Conservation (phyloP, 257 asterid genomes). For the Penstemon newberryi region DNA sequence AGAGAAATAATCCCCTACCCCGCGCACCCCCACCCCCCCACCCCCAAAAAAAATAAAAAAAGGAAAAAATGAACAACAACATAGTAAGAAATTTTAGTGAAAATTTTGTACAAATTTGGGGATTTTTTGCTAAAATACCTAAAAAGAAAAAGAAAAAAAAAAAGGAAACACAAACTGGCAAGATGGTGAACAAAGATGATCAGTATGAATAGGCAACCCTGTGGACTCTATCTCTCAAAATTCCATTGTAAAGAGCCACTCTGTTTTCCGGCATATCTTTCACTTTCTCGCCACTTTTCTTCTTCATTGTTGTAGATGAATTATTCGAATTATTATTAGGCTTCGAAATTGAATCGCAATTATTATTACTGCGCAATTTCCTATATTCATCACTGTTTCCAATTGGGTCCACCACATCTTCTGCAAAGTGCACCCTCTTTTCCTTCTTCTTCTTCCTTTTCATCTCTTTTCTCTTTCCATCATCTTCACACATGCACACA, state of each 20-base stretch:
- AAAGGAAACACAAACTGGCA: not conserved
- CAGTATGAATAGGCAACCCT: conserved; percentile 49
- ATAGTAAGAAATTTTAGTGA: not conserved
- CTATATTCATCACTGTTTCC: conserved; percentile 78
- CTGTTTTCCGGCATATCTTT: conserved; percentile 67
- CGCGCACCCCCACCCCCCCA: too few relatives aligned
- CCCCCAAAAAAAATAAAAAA: too few relatives aligned
- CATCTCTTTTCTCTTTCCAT: conserved; percentile 39
- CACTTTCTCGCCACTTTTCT: conserved; percentile 22
- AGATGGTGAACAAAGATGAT: not conserved
- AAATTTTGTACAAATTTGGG: conserved; percentile 22
- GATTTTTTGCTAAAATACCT: not conserved
- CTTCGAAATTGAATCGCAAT: not conserved
- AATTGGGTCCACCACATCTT: conserved; percentile 81
- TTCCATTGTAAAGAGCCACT: conserved; percentile 64
- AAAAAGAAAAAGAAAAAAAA: too few relatives aligned
- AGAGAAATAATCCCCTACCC: too few relatives aligned
- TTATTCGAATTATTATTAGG: not conserved
- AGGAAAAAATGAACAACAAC: too few relatives aligned
- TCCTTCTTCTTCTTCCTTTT: conserved; percentile 54
- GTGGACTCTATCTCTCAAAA: conserved; percentile 59
- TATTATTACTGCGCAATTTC: conserved; percentile 27
- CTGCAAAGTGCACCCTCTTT: conserved; percentile 83
- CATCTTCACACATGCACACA: conserved; percentile 32
- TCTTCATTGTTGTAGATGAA: conserved; percentile 4